phyloP scores from a whole-genome alignment of 371 early-diverging fungal genomes.

The Mucor indicus region DNA sequence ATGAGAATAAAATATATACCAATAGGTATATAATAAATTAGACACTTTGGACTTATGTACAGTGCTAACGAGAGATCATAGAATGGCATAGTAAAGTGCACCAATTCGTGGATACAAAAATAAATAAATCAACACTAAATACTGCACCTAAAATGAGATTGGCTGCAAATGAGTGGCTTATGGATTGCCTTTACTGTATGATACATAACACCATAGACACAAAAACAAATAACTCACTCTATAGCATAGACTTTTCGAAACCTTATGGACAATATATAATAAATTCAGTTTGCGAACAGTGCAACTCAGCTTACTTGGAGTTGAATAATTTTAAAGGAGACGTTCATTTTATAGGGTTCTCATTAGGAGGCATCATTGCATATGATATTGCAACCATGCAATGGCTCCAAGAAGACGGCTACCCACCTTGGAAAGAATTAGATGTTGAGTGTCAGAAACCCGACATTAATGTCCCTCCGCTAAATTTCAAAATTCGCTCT shows the following conservation, averaged over 20 bases:
- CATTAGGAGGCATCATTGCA: conserved; percentile 64
- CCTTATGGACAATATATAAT: conserved; percentile 53
- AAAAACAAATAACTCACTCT: neutral
- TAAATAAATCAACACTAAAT: conserved; percentile 33
- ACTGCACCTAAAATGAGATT: conserved; percentile 51
- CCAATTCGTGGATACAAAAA: conserved; percentile 40
- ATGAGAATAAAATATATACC: conserved; percentile 52
- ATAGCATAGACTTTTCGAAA: conserved; percentile 39
- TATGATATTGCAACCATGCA: conserved; percentile 58
- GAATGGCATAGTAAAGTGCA: conserved; percentile 68
- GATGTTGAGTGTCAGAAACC: conserved; percentile 10
- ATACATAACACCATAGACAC: conserved; percentile 17
- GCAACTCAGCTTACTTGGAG: conserved; percentile 51
- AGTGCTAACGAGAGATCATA: too few relatives aligned
- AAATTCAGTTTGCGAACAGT: conserved; percentile 49
- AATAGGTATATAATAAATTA: too few relatives aligned
- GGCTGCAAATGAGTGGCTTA: conserved; percentile 45
- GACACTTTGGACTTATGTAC: too few relatives aligned
- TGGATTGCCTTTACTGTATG: conserved; percentile 48
- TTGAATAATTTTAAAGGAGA: conserved; percentile 59
- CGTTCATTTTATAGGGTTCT: conserved; percentile 58
- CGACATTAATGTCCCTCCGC: conserved; percentile 20
- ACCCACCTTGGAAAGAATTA: conserved; percentile 16
- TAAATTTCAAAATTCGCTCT: conserved; percentile 38
- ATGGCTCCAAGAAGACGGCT: conserved; percentile 33